Percentiles rank a stretch among this genome's conserved stretches.
These are phyloP conservation scores for Penicillium daleae DNA, from an alignment of 495 filamentous ascomycete species.

Conservation along the genomic window DNA sequence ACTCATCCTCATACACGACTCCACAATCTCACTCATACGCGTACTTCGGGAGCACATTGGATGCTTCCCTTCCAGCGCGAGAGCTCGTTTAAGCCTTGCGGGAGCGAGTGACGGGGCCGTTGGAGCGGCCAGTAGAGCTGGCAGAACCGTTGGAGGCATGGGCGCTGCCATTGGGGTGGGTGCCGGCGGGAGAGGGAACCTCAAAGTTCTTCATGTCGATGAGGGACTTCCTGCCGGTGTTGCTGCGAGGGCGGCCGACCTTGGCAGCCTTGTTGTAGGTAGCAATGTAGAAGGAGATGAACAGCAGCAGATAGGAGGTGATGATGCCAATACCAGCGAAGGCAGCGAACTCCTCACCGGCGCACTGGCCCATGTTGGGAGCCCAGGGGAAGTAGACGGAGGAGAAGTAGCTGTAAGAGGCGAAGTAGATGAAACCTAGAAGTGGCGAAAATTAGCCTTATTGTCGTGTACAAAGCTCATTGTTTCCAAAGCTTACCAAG, in stretches of 20 bases:
- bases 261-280: conserved; percentile 91
- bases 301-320: conserved; percentile 91
- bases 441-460: background rate
- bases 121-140: conserved; percentile 43
- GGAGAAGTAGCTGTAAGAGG: conserved; percentile 93
- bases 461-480: background rate
- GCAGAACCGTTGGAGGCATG: conserved; percentile 40
- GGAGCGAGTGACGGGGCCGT: conserved; percentile 52
- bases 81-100: conserved; percentile 48
- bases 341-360: conserved; percentile 96
- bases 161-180: conserved; percentile 29
- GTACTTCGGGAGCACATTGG: background rate
- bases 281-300: conserved; percentile 98
- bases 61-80: background rate
- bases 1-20: background rate
- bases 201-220: conserved; percentile 60
- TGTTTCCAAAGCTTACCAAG: conserved; percentile 46
- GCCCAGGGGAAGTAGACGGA: conserved; percentile 87
- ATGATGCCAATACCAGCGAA: conserved; percentile 91
- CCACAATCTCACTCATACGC: conserved; percentile 2
- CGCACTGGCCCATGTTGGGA: conserved; percentile 82
- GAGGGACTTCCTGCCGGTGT: conserved; percentile 55
- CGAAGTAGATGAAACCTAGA: conserved; percentile 88
- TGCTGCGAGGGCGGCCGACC: conserved; percentile 53
- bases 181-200: conserved; percentile 40